Evolutionary conservation across 1,284 basidiomycete genomes (phyloP).

Genomic region (Tremellales sp.): DNA sequence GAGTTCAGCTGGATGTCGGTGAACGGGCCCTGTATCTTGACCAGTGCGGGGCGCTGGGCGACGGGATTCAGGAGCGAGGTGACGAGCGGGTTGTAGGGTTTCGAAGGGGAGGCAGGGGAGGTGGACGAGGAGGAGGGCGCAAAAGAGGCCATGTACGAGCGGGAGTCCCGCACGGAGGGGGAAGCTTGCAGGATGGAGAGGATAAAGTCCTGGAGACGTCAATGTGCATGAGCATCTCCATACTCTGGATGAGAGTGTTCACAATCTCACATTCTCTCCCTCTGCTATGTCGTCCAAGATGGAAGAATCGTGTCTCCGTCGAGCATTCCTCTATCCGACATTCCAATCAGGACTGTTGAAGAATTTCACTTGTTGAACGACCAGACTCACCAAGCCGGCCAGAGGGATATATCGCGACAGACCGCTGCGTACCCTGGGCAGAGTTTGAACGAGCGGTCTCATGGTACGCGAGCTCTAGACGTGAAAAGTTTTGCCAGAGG

Average conservation of each 20-base stretch:
- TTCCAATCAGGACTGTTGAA: too few species aligned
- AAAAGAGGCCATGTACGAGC: conserved; percentile 84
- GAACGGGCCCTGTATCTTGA: conserved; percentile 97
- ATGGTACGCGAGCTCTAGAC: too few species aligned
- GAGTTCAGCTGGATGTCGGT: conserved; percentile 91
- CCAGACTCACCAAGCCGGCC: too few species aligned
- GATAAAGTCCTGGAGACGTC: conserved; percentile 78
- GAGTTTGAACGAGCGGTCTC: too few species aligned
- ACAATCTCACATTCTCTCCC: conserved; percentile 16
- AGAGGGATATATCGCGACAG: too few species aligned
- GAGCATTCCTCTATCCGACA: too few species aligned
- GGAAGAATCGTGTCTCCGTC: conserved; percentile 17
- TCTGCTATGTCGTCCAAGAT: conserved; percentile 14
- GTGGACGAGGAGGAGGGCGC: conserved; percentile 49
- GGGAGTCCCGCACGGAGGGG: conserved; percentile 86
- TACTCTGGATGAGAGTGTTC: background rate
- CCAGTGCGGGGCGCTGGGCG: conserved; percentile 61
- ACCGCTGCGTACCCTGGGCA: too few species aligned
- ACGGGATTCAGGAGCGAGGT: conserved; percentile 82
- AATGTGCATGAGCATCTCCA: background rate
- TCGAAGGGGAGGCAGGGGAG: conserved; percentile 43
- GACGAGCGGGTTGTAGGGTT: conserved; percentile 59
- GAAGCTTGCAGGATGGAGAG: conserved; percentile 89
- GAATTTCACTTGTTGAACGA: too few species aligned
- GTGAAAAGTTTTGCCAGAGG: too few species aligned